Base-by-base conservation (phyloP, 208 protist genomes). In the Acanthamoeba healyi region DNA sequence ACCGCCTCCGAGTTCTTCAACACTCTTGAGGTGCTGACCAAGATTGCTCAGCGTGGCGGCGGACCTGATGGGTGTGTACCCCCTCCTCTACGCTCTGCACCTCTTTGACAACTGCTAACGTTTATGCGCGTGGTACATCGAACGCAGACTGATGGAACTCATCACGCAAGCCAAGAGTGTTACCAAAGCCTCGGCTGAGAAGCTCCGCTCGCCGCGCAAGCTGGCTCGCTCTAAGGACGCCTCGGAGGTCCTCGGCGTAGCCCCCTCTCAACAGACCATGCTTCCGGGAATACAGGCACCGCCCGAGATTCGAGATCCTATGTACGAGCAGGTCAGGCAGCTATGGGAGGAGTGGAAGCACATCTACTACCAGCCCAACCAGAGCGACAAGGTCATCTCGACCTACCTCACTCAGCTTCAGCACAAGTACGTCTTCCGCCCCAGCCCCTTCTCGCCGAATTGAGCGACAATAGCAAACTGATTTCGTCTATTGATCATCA, bases 1-100 rank as follows among this genome's bases (percentile, higher is more conserved):
- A 94, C 90, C 32, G 36, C 89, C 22, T 56, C 58, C 15, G 94
- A 96, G 34, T 94, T 96, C 40, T 77, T 91, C 42, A 63, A 29
- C 19, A 95, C 84, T 0, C 26, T 96, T 34, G 96, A 97, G 32
- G 40, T 95, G 1, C 92, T 97, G 46, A 91, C 58, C 42, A 95
- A 96, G 58, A 74, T 96, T 44, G 58, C 87, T 29, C 93, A 95
- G 44, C 44, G 94, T 24, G 42, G 82, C 42, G 74, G 56, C 40
- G 67, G 79, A 44, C 92, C 95, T 36, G 74, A 93, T 74, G 94
- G 44, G 81, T 90, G 29, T 29, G 87, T 0, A 5, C 12, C 22
- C 3, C 3, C 32, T 81, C n/a, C 40, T 14, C 32, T 87, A 32
- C 24, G n/a, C 15, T 54, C 77, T 56, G 56, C 26, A 36, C 38